Evolutionary conservation across 1,284 basidiomycete genomes (phyloP), one percentile per base, ranked within the genome.

Genomic region (Golubevia pallescens): DNA sequence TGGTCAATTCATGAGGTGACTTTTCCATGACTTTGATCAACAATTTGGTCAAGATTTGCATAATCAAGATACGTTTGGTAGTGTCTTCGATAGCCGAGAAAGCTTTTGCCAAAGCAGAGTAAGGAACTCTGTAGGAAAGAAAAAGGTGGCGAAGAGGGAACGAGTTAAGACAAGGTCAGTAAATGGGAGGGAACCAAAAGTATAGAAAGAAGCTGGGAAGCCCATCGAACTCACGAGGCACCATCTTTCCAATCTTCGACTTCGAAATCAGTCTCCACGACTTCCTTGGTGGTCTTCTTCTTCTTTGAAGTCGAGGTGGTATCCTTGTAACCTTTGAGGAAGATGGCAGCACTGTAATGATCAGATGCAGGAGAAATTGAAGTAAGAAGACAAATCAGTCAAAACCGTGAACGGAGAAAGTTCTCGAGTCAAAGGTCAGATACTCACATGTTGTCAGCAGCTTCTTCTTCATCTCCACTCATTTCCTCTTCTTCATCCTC

Each of bases 41-140:
- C n/a, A 85, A 69, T 34, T 76, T 71, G 2, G 80, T 84, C 52
- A 83, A 71, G 64, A 75, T 70, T 61, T 81, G 74, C 56, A 80
- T 75, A 59, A 81, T 85, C 57, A 77, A 79, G 13, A 84, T 69
- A 7, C 82, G 74, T 62, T 84, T 84, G 7, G 81, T 83, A 23
- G 81, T 85, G 3, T 75, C 78, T 60, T 82, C 78, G 54, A 85
- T 80, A 55, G 74, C 70, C 48, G 66, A 61, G 57, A 85, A 85
- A 3, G 77, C 69, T n/a, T 71, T 63, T 3, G 78, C 74, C 8
- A 85, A 67, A 4, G 73, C 74, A 16, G 74, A 65, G 57, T 84
- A 84, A n/a, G 81, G 75, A 4, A 82, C 73, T 0, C 62, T 61
- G 58, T 6, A 34, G 58, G 57, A 23, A 38, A 38, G 20, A 34